Evolutionary conservation across 805 yeast species (phyloP).

Genomic region (Hyphopichia homilentoma): DNA sequence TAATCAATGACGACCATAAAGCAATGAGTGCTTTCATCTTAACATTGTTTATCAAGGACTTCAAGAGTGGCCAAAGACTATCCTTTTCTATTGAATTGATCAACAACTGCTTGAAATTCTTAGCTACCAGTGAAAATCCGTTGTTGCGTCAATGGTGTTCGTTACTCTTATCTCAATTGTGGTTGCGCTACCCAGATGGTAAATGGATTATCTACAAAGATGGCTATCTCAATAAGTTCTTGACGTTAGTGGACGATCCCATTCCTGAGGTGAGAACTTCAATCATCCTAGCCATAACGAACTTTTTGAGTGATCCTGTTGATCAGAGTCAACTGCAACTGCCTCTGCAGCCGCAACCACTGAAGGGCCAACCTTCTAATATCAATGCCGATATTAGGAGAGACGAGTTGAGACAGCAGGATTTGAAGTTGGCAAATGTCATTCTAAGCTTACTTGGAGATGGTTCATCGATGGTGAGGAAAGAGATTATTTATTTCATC

Average conservation of each 20-base stretch:
- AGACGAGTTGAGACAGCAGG: slow-evolving; percentile 60
- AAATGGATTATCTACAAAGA: slow-evolving; percentile 66
- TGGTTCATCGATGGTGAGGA: slow-evolving; percentile 85
- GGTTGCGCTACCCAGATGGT: slow-evolving; percentile 71
- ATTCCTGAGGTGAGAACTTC: slow-evolving; percentile 95
- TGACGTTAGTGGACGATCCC: slow-evolving; percentile 71
- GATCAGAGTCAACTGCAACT: slow-evolving; percentile 8
- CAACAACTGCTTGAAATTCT: slow-evolving; percentile 60
- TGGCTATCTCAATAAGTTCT: slow-evolving; percentile 54
- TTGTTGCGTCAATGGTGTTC: slow-evolving; percentile 90
- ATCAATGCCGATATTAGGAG: slow-evolving; percentile 27
- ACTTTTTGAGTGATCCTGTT: slow-evolving; percentile 53
- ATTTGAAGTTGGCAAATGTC: slow-evolving; percentile 64
- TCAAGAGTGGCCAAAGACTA: slow-evolving; percentile 72
- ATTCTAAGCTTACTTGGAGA: slow-evolving; percentile 71
- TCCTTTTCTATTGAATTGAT: slow-evolving; percentile 74
- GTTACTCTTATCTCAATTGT: slow-evolving; percentile 69
- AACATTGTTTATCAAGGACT: slow-evolving; percentile 79
- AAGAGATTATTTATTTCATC: slow-evolving; percentile 76
- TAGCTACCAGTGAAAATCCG: slow-evolving; percentile 76
- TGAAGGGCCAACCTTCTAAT: slow-evolving; percentile 10
- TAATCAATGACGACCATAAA: slow-evolving; percentile 75
- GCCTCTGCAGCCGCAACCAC: slow-evolving; percentile 10
- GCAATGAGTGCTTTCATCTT: slow-evolving; percentile 94
- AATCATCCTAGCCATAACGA: slow-evolving; percentile 66